Conservation (phyloP, 2,329 filamentous ascomycete species). For the Paracorniculantispora psalliotae region DNA sequence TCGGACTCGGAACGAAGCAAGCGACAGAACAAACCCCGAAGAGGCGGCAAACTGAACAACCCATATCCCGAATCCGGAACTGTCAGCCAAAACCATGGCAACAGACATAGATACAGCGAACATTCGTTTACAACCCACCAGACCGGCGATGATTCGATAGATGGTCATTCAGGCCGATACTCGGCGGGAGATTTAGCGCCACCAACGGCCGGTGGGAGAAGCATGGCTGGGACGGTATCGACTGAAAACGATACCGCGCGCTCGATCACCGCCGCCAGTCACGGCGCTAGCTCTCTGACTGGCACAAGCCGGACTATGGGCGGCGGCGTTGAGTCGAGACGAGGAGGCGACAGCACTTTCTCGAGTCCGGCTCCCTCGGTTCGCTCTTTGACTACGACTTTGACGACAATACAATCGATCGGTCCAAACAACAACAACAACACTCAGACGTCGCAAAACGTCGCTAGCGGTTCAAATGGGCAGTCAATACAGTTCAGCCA, state of each 20-base stretch:
- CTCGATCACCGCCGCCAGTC: constrained; percentile 72
- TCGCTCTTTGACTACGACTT: constrained; percentile 73
- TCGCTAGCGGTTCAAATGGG: constrained; percentile 24
- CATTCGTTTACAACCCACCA: constrained; percentile 53
- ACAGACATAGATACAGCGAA: constrained; percentile 34
- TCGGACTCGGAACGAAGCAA: constrained; percentile 51
- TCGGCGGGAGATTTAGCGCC: constrained; percentile 55
- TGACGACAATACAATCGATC: constrained; percentile 79
- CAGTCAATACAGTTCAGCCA: constrained; percentile 59
- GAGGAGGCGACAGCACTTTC: constrained; percentile 72
- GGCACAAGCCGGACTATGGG: constrained; percentile 69
- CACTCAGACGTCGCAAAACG: constrained; percentile 37
- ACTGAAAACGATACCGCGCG: constrained; percentile 73
- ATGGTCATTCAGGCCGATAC: constrained; percentile 51
- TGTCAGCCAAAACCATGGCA: constrained; percentile 28
- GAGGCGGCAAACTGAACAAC: constrained; percentile 67
- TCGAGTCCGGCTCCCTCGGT: constrained; percentile 78
- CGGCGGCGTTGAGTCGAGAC: constrained; percentile 60
- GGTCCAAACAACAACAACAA: constrained; percentile 58
- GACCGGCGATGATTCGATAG: constrained; percentile 52
- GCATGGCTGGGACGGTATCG: constrained; percentile 73
- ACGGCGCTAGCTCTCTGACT: constrained; percentile 59
- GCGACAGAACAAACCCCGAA: constrained; percentile 47
- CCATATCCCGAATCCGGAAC: constrained; percentile 84
- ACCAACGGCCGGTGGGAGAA: constrained; percentile 62